phyloP scores from a whole-genome alignment of 2,329 filamentous ascomycete species.

The Cordyceps tenuipes region DNA sequence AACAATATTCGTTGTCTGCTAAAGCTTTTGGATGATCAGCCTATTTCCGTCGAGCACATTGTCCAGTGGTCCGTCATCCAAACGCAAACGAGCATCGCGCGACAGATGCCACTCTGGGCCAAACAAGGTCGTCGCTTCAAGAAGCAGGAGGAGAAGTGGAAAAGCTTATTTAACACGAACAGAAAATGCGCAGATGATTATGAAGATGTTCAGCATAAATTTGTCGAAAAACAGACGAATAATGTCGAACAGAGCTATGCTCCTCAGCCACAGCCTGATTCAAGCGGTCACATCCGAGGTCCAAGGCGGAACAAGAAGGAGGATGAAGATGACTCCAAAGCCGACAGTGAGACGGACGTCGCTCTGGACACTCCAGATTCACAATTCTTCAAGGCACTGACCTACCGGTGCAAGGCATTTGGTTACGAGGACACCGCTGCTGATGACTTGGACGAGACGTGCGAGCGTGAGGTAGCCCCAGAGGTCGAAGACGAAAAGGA shows the following conservation, averaged over 20 bases:
- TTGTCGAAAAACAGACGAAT: not conserved
- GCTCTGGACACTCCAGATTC: not conserved
- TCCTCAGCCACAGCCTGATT: not conserved
- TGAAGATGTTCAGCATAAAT: not conserved
- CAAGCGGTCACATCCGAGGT: not conserved
- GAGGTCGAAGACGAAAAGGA: constrained; percentile 55
- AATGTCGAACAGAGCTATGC: constrained; percentile 2
- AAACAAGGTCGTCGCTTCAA: constrained; percentile 47
- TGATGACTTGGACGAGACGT: constrained; percentile 49
- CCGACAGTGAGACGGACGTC: no score
- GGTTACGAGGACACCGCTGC: not conserved
- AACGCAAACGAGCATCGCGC: constrained; percentile 40
- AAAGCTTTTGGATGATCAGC: constrained; percentile 1
- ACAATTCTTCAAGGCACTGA: not conserved
- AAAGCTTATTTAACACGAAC: not conserved
- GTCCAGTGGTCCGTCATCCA: constrained; percentile 50
- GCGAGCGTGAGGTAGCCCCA: constrained; percentile 58
- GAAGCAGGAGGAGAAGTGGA: constrained; percentile 31
- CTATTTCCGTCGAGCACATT: constrained; percentile 42
- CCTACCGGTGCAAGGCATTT: not conserved
- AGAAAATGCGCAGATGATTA: no score
- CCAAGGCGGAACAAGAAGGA: not conserved
- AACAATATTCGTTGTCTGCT: constrained; percentile 36
- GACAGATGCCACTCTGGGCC: constrained; percentile 51
- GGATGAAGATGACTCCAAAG: not conserved